Evolutionary conservation across 2,329 filamentous ascomycete species (phyloP).

Genomic region (Fusarium protoensiforme): DNA sequence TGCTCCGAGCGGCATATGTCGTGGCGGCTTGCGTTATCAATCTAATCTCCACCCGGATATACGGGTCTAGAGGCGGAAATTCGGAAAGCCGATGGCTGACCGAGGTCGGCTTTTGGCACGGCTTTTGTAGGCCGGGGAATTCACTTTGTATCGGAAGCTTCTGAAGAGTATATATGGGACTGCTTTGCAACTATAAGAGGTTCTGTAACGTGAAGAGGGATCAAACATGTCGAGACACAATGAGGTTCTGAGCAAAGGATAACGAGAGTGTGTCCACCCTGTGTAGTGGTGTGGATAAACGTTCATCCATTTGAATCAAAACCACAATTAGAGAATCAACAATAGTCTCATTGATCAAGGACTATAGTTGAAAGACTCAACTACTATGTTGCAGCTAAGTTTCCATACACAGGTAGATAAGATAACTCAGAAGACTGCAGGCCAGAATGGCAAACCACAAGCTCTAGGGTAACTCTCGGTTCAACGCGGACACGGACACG

Average conservation of each 20-base stretch:
- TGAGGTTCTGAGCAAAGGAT: neutral
- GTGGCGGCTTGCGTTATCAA: neutral
- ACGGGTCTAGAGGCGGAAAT: neutral
- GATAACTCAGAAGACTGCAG: too few species aligned
- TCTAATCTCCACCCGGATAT: neutral
- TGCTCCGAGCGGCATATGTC: neutral
- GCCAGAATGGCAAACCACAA: neutral
- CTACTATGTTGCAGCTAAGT: neutral
- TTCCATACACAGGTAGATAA: neutral
- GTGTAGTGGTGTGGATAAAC: neutral
- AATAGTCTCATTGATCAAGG: neutral
- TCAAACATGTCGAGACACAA: neutral
- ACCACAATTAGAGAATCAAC: neutral
- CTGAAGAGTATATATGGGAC: neutral
- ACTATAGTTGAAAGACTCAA: neutral
- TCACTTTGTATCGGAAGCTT: neutral
- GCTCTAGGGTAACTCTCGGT: neutral
- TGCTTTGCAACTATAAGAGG: neutral
- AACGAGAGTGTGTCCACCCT: rapidly evolving
- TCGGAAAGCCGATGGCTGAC: neutral
- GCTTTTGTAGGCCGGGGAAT: neutral
- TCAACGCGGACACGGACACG: neutral
- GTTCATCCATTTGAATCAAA: neutral
- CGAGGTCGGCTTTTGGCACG: neutral
- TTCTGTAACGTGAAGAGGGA: neutral